Base-by-base conservation (phyloP, 495 filamentous ascomycete genomes). In the Chaetomidium leptoderma region DNA sequence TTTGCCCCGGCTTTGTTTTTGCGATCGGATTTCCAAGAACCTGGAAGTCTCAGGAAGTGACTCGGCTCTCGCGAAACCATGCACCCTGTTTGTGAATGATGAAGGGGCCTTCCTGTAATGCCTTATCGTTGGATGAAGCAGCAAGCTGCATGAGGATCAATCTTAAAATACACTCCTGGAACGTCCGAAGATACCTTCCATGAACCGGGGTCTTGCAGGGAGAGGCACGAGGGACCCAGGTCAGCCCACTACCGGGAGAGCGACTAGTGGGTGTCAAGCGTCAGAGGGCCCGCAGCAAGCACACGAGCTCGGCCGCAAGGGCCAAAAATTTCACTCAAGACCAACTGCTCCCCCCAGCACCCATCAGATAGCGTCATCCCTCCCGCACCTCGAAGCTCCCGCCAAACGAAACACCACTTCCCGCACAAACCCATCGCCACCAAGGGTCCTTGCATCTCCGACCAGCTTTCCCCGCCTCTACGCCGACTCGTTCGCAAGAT, bases 331-430 rank as follows among this genome's bases (percentile, higher is more conserved):
- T 62, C 43, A 55, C 44, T 49, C 48, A 59, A 63, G 49, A 60
- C 57, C 54, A 58, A 60, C 60, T 27, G 43, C 26, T 42, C 26
- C 51, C 53, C 50, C 30, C 16, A 32, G 3, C 27, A n/a, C 19
- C 52, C 50, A 45, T 54, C 60, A 44, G 40, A 63, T 63, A 66
- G 60, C 63, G 63, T 63, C 60, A 66, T 63, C 46, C 55, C 60
- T 58, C 57, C n/a, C 49, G 23, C 56, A 59, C 33, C 57, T 61
- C 32, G 48, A 50, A n/a, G 19, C n/a, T 35, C 53, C 30, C 35
- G 4, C 36, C 16, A 56, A 53, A 43, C 44, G 29, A 49, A 49
- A 49, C 49, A 50, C 33, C 7, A 26, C 17, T 16, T 37, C 16
- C 45, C 44, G 26, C 60, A 24, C 40, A 27, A 30, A 11, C 33